Evolutionary conservation across 441 rosid species (phyloP), one percentile per base, ranked within the genome.

Genomic region (Pelargonium fulgidum): DNA sequence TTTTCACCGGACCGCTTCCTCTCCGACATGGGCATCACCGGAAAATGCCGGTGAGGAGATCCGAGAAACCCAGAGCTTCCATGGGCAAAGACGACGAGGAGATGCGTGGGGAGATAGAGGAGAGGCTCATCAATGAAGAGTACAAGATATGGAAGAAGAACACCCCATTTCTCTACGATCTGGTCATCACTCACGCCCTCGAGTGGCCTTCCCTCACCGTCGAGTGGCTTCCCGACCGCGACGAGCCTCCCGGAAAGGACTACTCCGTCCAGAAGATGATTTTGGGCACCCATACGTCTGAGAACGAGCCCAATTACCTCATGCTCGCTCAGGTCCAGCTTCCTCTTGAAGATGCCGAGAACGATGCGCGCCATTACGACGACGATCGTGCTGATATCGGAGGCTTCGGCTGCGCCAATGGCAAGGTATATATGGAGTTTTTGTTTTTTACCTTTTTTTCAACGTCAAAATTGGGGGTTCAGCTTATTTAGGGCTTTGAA

Each of bases 191-290:
- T 56, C 99, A 91, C 65, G 96, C 97, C 65, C 90, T 93, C n/a
- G 97, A 93, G 70, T 93, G 96, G 99, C 99, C 99, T 3, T 93
- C 99, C 17, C 93, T 91, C 72, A 93, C 97, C 33, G 99, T 91
- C 16, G 96, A 91, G 80, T 91, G 97, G 97, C 82, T 91, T 0
- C 97, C 97, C 7, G 96, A 86, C 76, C 84, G 92, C 71, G 90
- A 88, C 66, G 98, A 93, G 79, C 98, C 98, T 26, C 78, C 93
- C 3, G 95, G 88, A 9, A 89, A 90, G 79, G 98, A 90, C 63
- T 87, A 83, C 82, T 88, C 96, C 22, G 89, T 90, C n/a, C 99
- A 93, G 81, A 93, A 91, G 84, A 86, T 93, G 89, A 89, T 93
- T 62, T 88, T 93, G 6, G 99, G 99, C 10, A 93, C 99, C 12